Evolutionary conservation across 441 rosid genomes (phyloP).

Genomic region (Euphorbia celastroides): DNA sequence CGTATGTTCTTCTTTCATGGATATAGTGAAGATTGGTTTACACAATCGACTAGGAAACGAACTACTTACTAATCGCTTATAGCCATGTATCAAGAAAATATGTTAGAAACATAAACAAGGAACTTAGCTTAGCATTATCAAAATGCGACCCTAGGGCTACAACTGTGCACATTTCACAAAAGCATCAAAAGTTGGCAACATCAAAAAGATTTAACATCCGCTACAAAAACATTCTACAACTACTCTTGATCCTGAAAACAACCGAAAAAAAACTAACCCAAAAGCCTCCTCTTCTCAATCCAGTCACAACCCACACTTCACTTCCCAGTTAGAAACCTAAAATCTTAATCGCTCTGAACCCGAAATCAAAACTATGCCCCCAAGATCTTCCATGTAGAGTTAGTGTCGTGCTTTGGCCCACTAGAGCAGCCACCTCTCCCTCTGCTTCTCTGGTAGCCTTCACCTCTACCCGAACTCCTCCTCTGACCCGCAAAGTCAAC

Average conservation of each 20-base stretch:
- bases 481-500: slow-evolving; percentile 26
- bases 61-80: too few relatives aligned
- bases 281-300: slow-evolving; percentile 11
- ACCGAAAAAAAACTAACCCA: neutral
- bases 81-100: too few relatives aligned
- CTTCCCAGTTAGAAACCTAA: slow-evolving; percentile 9
- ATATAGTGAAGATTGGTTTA: too few relatives aligned
- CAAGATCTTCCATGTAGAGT: slow-evolving; percentile 13
- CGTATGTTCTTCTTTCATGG: too few relatives aligned
- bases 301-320: neutral
- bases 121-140: too few relatives aligned
- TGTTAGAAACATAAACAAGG: too few relatives aligned
- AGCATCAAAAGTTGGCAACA: neutral
- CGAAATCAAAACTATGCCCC: slow-evolving; percentile 10
- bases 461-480: slow-evolving; percentile 46
- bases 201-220: neutral
- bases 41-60: too few relatives aligned
- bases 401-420: slow-evolving; percentile 12
- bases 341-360: slow-evolving; percentile 2
- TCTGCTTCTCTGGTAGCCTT: slow-evolving; percentile 40
- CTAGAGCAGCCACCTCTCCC: slow-evolving; percentile 39
- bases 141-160: slow-evolving; percentile 15
- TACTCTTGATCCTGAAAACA: slow-evolving; percentile 6
- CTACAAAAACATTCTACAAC: slow-evolving; percentile 2
- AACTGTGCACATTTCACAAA: slow-evolving; percentile 6